Evolutionary conservation across 352 stramenopile species (phyloP), one percentile per base, ranked within the genome.

Genomic region (Chrysophaeum taylorii): DNA sequence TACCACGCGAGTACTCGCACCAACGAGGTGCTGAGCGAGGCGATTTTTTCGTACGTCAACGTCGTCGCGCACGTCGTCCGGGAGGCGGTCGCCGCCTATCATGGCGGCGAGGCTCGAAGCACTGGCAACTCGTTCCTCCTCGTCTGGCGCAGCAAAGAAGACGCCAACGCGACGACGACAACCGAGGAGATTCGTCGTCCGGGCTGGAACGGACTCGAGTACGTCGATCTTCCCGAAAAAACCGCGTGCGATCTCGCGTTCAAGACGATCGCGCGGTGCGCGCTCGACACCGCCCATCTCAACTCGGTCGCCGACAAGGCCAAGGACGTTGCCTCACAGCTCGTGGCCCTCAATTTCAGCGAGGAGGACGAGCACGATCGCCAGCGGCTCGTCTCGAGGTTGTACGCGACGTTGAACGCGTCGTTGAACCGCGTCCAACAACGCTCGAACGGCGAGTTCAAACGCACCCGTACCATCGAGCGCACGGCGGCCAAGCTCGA

Each of bases 261-360:
- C 50, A 35, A 37, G 50, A 31, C 50, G 25, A 2, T 62, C 50
- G 50, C 38, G 7, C 23, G 7, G n/a, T 7, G 4, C 4, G 50
- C 7, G 7, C 50, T 62, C 50, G 50, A 62, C 50, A 9, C 4
- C n/a, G 50, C 27, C 4, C 50, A 62, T 31, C 15, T 62, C 45
- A 91, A 86, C 43, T 86, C 87, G 2, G 77, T 93, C 12, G 87
- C 86, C 0, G 83, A 87, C 2, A 82, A 91, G 4, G 64, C 92
- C 4, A 92, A 91, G 70, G 91, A 37, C 5, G 27, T 62, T 31
- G 50, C 23, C 4, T 37, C 23, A 1, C 15, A 33, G 50, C 25
- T 62, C 4, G 50, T 90, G 82, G 85, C 86, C 0, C 81, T 93
- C 2, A 87, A 94, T 61, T 79, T 94, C 31, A 83, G 92, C 36